Evolutionary conservation across 139 green algal genomes (phyloP).

Genomic region (Chlorella sp.): DNA sequence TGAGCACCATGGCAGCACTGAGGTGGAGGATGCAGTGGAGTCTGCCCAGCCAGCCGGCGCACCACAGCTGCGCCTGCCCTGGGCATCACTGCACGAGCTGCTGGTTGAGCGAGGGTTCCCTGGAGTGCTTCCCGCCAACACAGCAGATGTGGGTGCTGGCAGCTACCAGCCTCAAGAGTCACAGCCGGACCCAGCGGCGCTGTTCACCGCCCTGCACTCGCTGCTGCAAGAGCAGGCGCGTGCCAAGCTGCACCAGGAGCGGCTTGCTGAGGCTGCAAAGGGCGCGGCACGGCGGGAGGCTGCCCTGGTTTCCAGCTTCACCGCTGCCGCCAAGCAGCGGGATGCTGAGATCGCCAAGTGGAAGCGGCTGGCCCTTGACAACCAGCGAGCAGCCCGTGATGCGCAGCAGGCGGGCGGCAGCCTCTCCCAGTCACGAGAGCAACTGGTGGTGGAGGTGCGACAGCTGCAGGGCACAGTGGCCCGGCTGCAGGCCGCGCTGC

Average conservation of each 20-base stretch:
- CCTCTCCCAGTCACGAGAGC: neutral
- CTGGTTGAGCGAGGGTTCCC: slow-evolving; percentile 29
- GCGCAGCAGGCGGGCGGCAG: neutral
- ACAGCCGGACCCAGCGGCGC: neutral
- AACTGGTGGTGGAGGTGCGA: neutral
- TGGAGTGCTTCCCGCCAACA: neutral
- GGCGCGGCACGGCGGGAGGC: slow-evolving; percentile 11
- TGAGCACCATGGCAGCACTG: neutral
- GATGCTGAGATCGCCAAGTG: slow-evolving; percentile 29
- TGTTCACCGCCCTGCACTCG: neutral
- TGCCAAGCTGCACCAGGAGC: neutral
- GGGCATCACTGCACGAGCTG: slow-evolving; percentile 3
- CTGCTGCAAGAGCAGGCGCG: slow-evolving; percentile 20
- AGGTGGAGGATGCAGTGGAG: neutral
- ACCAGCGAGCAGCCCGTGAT: slow-evolving; percentile 3
- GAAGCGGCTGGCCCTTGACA: slow-evolving; percentile 33
- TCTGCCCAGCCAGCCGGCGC: neutral
- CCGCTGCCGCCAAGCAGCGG: slow-evolving; percentile 2
- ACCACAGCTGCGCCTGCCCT: slow-evolving; percentile 7
- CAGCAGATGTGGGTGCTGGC: neutral
- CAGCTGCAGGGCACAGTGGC: slow-evolving; percentile 19
- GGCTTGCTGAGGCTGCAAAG: neutral
- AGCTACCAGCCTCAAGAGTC: neutral
- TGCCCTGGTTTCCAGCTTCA: slow-evolving; percentile 15
- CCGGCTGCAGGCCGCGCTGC: slow-evolving; percentile 12